A percentile compares a stretch with the other conserved stretches of the same genome.
phyloP scores from a whole-genome alignment of 169 alveolate genomes.

The Plasmodium cynomolgi region DNA sequence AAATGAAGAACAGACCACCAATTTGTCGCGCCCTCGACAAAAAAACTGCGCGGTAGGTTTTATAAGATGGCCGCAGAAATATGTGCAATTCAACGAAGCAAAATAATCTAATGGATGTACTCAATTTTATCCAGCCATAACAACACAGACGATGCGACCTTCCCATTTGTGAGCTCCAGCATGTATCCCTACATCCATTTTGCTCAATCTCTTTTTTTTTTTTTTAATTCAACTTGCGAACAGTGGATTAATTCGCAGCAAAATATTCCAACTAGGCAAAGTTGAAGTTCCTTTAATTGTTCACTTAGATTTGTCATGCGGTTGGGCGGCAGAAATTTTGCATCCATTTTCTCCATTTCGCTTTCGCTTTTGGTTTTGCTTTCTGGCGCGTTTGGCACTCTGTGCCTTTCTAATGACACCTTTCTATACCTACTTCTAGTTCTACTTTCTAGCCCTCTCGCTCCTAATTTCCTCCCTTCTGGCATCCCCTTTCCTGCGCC shows the following conservation, averaged over 20 bases:
- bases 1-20: background rate
- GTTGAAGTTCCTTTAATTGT: background rate
- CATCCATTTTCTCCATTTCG: background rate
- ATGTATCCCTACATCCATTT: background rate
- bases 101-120: background rate
- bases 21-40: background rate
- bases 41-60: background rate
- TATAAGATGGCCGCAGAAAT: background rate
- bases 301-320: background rate
- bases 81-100: background rate
- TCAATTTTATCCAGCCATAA: background rate
- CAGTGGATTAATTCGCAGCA: background rate
- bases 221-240: background rate
- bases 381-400: too few relatives aligned
- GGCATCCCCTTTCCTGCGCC: too few relatives aligned
- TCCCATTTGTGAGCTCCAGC: background rate
- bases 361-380: background rate
- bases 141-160: background rate
- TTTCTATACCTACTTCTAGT: background rate
- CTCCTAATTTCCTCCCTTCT: too few relatives aligned
- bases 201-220: background rate
- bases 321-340: background rate
- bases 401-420: too few relatives aligned
- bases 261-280: background rate
- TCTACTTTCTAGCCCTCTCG: too few relatives aligned